Evolutionary conservation across 352 stramenopile species (phyloP).

Genomic region (Lagenidium sp.): DNA sequence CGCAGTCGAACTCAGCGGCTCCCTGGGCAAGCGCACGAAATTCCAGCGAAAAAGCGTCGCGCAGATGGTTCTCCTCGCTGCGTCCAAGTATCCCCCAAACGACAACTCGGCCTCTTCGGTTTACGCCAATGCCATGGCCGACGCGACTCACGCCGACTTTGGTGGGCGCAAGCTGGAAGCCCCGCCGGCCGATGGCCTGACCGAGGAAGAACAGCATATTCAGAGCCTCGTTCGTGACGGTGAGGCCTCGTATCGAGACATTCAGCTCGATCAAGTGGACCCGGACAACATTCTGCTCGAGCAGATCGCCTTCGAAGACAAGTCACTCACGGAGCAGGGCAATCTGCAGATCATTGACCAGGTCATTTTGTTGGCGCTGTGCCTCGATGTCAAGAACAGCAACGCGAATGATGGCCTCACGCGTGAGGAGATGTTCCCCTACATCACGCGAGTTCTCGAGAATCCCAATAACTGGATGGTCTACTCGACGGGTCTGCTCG

Average conservation of each 20-base stretch:
- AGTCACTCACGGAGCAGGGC: slow-evolving; percentile 41
- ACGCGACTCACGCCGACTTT: slow-evolving; percentile 58
- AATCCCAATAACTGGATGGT: slow-evolving; percentile 96
- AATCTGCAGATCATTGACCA: slow-evolving; percentile 78
- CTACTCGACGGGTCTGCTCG: slow-evolving; percentile 91
- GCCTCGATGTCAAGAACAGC: slow-evolving; percentile 95
- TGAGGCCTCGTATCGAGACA: slow-evolving; percentile 57
- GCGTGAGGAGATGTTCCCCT: slow-evolving; percentile 93
- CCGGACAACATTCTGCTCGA: slow-evolving; percentile 89
- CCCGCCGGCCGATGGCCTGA: slow-evolving; percentile 25
- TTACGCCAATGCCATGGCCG: slow-evolving; percentile 44
- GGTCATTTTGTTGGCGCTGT: slow-evolving; percentile 91
- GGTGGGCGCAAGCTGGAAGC: slow-evolving; percentile 33
- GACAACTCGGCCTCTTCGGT: slow-evolving; percentile 27
- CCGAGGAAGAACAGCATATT: slow-evolving; percentile 37
- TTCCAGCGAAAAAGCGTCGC: slow-evolving; percentile 90
- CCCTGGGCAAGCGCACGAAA: slow-evolving; percentile 93
- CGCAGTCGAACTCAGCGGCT: slow-evolving; percentile 85
- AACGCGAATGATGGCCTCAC: slow-evolving; percentile 94
- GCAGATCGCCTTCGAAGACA: slow-evolving; percentile 83
- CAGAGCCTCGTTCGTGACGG: slow-evolving; percentile 55
- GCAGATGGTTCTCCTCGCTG: slow-evolving; percentile 80
- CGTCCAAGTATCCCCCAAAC: slow-evolving; percentile 40
- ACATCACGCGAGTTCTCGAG: slow-evolving; percentile 89
- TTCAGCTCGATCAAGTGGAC: slow-evolving; percentile 87